Evolutionary conservation across 768 basidiomycete genomes (phyloP).

Genomic region (Tricholoma terreum): DNA sequence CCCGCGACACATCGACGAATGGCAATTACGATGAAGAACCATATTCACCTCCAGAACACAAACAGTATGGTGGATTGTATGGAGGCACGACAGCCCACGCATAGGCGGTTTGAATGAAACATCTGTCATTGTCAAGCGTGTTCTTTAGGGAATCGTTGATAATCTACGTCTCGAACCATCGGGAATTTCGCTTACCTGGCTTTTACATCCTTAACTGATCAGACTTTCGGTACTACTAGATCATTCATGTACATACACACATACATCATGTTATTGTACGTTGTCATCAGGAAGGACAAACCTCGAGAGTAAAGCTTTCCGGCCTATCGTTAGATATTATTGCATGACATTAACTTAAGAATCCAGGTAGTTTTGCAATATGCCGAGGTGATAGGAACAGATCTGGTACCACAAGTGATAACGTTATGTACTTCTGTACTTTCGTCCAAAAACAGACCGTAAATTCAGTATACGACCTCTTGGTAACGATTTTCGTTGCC

Average conservation of each 20-base stretch:
- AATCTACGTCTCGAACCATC: no score
- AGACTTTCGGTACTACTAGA: not conserved
- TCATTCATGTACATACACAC: not conserved
- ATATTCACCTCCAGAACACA: conserved; percentile 30
- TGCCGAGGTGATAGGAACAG: no score
- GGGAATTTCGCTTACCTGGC: no score
- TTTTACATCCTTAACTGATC: not conserved
- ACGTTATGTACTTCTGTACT: conserved; percentile 22
- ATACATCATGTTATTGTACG: no score
- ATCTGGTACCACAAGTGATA: not conserved
- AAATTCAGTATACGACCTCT: conserved; percentile 24
- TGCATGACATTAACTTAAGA: no score
- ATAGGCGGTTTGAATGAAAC: not conserved
- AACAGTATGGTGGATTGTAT: not conserved
- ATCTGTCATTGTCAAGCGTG: not conserved
- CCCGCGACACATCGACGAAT: conserved; percentile 39
- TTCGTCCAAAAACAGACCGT: conserved; percentile 31
- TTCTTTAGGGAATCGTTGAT: not conserved
- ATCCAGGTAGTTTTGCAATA: no score
- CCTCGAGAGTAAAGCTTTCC: no score
- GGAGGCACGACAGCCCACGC: not conserved
- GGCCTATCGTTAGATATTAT: no score
- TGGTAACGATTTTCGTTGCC: conserved; percentile 23
- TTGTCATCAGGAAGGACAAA: no score
- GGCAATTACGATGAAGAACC: conserved; percentile 28